Conservation (phyloP, 257 asterid genomes). For the Lycium barbarum region DNA sequence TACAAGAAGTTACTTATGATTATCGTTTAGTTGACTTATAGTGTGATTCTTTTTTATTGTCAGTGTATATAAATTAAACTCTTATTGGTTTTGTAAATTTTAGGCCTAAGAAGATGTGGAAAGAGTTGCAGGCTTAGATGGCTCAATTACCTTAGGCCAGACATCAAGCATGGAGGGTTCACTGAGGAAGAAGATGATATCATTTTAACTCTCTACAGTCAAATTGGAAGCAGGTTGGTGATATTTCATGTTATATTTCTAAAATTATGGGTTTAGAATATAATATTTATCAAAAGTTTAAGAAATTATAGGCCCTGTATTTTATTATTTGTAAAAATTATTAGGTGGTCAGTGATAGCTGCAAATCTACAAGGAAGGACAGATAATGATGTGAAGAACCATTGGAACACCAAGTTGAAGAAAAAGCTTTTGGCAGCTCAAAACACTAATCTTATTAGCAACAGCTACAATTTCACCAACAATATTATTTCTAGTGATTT, state of each 20-base stretch:
- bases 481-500: neutral
- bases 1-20: neutral
- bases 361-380: slow-evolving; percentile 67
- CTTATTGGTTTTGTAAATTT: neutral
- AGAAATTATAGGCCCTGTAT: too few relatives aligned
- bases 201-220: slow-evolving; percentile 54
- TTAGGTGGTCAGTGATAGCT: slow-evolving; percentile 79
- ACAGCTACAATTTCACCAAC: neutral
- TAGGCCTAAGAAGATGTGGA: slow-evolving; percentile 77
- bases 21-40: neutral
- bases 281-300: too few relatives aligned
- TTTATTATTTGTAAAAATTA: neutral
- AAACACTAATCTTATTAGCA: neutral
- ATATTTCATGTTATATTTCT: too few relatives aligned
- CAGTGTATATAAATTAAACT: neutral
- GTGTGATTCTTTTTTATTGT: too few relatives aligned
- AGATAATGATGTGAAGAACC: slow-evolving; percentile 73
- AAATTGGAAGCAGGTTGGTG: slow-evolving; percentile 68
- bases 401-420: slow-evolving; percentile 76
- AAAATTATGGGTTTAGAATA: too few relatives aligned
- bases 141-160: slow-evolving; percentile 78
- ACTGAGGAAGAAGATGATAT: slow-evolving; percentile 64
- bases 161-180: slow-evolving; percentile 72
- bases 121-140: slow-evolving; percentile 82
- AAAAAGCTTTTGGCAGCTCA: slow-evolving; percentile 43